Evolutionary conservation across 1,284 basidiomycete genomes (phyloP), one percentile per base, ranked within the genome.

Genomic region (Puccinia coronata): DNA sequence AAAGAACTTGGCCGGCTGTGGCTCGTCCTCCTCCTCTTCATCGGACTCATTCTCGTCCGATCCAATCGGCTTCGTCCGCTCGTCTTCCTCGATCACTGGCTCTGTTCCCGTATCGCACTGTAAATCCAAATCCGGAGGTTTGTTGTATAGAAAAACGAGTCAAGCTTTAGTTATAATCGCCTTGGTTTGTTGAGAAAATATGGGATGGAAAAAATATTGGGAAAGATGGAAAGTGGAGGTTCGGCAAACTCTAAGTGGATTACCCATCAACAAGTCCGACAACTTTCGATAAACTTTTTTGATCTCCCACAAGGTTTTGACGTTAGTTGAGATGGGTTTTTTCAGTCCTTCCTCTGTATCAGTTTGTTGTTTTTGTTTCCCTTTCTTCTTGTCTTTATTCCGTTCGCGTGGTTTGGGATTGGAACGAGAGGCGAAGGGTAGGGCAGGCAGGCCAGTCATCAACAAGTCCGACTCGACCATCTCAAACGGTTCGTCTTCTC

Each of bases 231-330:
- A 57, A 28, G 55, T 71, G 28, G 31, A 47, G 20, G 20, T 2
- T 65, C 34, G 41, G 31, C 67, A 71, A 31, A 70, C 77, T 65
- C 65, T 63, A 39, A 69, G 28, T 31, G 63, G 55, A 41, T 71
- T 49, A 36, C 77, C 77, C 23, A 51, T 49, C 53, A 80, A 31
- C 65, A 80, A 34, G 41, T 67, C 34, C 18, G 67, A 71, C n/a
- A 80, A 47, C 31, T 71, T 70, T 43, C 67, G 28, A 59, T 80
- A 69, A 25, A 80, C n/a, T 34, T 47, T 80, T 55, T 80, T 80
- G 67, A 80, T 80, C 25, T 80, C 77, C 77, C 77, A 80, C 41
- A 80, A 59, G 2, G 65, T 80, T 23, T 71, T 80, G 49, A 80
- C 61, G 49, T 80, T 80, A 14, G 65, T 31, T 39, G 41, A n/a